A percentile compares a stretch with the other conserved stretches of the same genome.
These are phyloP conservation scores for Dendrothele bispora DNA, from an alignment of 768 basidiomycete genomes.

Conservation along the genomic window DNA sequence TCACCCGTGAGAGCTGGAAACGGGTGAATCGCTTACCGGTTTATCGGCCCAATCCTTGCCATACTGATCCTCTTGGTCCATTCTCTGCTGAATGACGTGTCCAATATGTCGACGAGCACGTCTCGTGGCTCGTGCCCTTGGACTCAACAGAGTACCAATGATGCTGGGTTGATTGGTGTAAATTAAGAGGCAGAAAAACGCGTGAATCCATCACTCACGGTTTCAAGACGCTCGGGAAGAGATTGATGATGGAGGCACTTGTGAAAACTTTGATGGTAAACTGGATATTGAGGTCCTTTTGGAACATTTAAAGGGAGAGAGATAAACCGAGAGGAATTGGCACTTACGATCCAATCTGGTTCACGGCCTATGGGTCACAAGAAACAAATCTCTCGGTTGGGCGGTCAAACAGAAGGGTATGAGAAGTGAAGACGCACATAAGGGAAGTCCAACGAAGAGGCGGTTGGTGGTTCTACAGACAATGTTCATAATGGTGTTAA, in stretches of 20 bases:
- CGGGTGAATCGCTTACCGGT: conserved; percentile 20
- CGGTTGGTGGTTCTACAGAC: conserved; percentile 9
- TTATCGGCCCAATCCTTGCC: conserved; percentile 30
- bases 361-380: too few species aligned
- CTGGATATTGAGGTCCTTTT: conserved; percentile 7
- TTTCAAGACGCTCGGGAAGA: conserved; percentile 37
- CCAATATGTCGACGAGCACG: conserved; percentile 24
- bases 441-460: conserved; percentile 10
- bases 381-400: too few species aligned
- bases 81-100: conserved; percentile 31
- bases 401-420: too few species aligned
- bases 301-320: background rate
- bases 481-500: conserved; percentile 7
- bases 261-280: conserved; percentile 33
- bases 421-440: too few species aligned
- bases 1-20: background rate
- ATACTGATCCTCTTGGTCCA: conserved; percentile 25
- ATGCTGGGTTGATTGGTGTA: conserved; percentile 3
- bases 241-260: conserved; percentile 24
- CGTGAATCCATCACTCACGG: conserved; percentile 38
- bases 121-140: background rate
- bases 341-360: conserved; percentile 1
- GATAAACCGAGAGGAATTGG: background rate
- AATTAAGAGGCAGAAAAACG: too few species aligned
- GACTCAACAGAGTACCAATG: conserved; percentile 1